Conservation (phyloP, 805 yeast species). For the Saturnispora sekii region DNA sequence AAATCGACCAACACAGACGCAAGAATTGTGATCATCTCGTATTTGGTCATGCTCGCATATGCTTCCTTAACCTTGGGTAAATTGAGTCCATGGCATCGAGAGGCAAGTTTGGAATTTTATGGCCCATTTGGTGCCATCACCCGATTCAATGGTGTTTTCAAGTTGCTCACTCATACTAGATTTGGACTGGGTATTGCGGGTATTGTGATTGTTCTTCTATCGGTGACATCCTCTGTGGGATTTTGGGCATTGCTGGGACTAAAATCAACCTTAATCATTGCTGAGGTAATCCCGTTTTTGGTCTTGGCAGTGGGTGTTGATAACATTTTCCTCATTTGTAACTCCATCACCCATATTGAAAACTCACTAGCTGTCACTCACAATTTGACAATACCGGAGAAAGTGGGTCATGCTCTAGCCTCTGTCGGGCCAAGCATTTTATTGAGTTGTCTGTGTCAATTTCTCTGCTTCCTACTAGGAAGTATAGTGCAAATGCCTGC, state of each 20-base stretch:
- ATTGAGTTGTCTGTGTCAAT: conserved; percentile 67
- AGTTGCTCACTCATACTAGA: conserved; percentile 40
- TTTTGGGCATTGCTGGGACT: conserved; percentile 65
- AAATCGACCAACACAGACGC: conserved; percentile 74
- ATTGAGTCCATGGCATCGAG: not conserved
- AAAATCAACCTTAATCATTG: conserved; percentile 83
- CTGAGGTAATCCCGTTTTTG: conserved; percentile 92
- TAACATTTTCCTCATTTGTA: conserved; percentile 78
- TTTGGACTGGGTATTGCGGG: conserved; percentile 79
- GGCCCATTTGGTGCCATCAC: conserved; percentile 7
- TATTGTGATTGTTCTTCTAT: conserved; percentile 65
- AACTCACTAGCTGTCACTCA: conserved; percentile 25
- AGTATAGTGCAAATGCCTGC: conserved; percentile 90
- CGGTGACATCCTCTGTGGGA: conserved; percentile 80
- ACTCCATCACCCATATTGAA: conserved; percentile 56
- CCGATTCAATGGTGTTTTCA: conserved; percentile 8
- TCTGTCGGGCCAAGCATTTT: conserved; percentile 83
- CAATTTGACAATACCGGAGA: conserved; percentile 38
- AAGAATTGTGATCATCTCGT: conserved; percentile 60
- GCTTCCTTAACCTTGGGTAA: conserved; percentile 77
- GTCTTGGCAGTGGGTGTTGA: conserved; percentile 92
- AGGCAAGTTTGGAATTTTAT: not conserved
- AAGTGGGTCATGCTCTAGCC: conserved; percentile 56
- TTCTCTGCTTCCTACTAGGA: conserved; percentile 72
- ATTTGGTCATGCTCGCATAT: conserved; percentile 77